Percentiles rank a stretch among this genome's conserved stretches.
phyloP scores from a whole-genome alignment of 2,329 filamentous ascomycete species.

The Aaosphaeria pasadenensis region DNA sequence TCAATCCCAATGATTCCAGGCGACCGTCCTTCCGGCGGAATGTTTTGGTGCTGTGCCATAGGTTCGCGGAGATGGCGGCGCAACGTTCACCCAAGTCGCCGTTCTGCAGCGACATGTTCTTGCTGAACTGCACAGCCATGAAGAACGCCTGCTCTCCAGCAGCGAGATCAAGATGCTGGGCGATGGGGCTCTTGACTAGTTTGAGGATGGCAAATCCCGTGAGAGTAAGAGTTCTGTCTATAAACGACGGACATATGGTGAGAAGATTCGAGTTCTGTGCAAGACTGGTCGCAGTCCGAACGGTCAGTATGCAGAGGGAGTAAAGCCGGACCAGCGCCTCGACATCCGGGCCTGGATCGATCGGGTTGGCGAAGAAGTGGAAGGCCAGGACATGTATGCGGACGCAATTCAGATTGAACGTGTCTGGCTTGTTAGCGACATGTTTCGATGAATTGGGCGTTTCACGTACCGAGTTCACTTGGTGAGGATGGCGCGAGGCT shows the following conservation, averaged over 20 bases:
- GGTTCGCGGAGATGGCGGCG: constrained; percentile 30
- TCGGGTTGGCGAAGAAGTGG: constrained; percentile 34
- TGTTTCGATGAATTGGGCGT: neutral
- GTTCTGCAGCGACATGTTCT: constrained; percentile 30
- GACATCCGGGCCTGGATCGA: constrained; percentile 20
- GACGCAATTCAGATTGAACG: constrained; percentile 31
- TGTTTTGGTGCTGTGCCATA: constrained; percentile 32
- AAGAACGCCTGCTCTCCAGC: constrained; percentile 34
- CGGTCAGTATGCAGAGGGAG: constrained; percentile 29
- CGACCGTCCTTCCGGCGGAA: constrained; percentile 31
- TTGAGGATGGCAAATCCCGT: constrained; percentile 33
- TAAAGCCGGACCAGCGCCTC: constrained; percentile 29
- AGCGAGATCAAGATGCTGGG: constrained; percentile 28
- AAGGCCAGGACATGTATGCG: constrained; percentile 35
- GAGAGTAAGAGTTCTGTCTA: constrained; percentile 31
- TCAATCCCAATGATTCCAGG: constrained; percentile 28
- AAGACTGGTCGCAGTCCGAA: constrained; percentile 20
- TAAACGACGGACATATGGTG: constrained; percentile 28
- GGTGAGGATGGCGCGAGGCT: constrained; percentile 26
- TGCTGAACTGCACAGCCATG: constrained; percentile 27
- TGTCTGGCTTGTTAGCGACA: constrained; percentile 20
- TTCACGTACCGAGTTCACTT: constrained; percentile 27
- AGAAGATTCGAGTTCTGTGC: constrained; percentile 21
- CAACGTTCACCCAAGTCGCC: constrained; percentile 28
- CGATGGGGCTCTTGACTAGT: constrained; percentile 26